Base-by-base conservation (phyloP, 2,329 filamentous ascomycete species). In the Fragosphaeria purpurea region DNA sequence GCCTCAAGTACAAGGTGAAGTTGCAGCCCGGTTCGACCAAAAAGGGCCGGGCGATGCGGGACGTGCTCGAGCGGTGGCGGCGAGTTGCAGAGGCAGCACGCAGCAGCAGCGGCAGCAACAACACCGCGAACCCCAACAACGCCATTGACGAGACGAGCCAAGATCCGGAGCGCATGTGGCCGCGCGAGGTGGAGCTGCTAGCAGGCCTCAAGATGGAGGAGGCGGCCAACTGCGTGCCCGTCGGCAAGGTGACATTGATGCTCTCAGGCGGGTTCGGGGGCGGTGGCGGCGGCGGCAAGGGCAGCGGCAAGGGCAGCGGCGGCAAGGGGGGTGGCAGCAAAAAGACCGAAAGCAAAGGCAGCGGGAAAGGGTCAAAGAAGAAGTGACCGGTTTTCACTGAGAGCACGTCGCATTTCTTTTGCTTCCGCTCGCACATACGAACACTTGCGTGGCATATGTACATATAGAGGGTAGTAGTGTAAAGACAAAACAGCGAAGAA, bases 1-100 rank as follows among this genome's bases (percentile, higher is more conserved):
- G 78, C 50, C 86, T 85, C 68, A 96, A 96, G 68, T 97, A 96
- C 73, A 94, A 94, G 67, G 87, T 83, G 49, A 98, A 98, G 72
- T 67, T 98, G 59, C 93, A 97, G 67, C 93, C 93, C 0, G 93
- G 93, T 0, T 69, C 82, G 0, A 77, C 84, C 56, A 98, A 97
- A 75, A 95, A 95, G 70, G 91, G 93, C 8, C 97, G 96, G 65
- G 90, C 89, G 0, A 82, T 95, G 45, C 88, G 87, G 64, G 91
- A 97, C 67, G 84, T 97, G 35, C 67, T 97, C n/a, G 81, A 83
- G 46, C 77, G 79, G 53, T 96, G 91, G 90, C 76, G 84, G 56
- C 54, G 50, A 2, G 56, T 50, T 0, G 67, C 74, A 22, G 88
- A 82, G 46, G 78, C 81, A 6, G 65, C 62, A 7, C 75, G 70